phyloP scores from a whole-genome alignment of 345 rosid species.

The Hevea brasiliensis region DNA sequence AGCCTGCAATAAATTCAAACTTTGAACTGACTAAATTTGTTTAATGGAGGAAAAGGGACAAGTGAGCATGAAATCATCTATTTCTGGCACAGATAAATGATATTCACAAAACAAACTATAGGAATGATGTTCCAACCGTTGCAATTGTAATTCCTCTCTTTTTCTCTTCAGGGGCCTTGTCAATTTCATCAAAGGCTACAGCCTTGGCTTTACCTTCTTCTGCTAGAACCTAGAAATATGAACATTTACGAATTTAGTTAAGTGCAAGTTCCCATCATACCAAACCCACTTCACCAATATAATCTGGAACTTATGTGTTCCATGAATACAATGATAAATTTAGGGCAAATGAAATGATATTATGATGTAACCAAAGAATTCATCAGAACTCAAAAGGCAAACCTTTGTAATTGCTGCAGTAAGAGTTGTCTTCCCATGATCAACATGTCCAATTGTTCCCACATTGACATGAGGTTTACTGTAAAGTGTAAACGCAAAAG shows the following conservation, averaged over 20 bases:
- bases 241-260: neutral
- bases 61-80: neutral
- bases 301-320: neutral
- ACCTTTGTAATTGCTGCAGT: conserved; percentile 98
- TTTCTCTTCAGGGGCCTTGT: conserved; percentile 99
- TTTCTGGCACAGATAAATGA: neutral
- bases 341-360: neutral
- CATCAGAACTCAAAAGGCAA: neutral
- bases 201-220: conserved; percentile 99
- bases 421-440: conserved; percentile 98
- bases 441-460: conserved; percentile 99
- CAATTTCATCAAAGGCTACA: conserved; percentile 96
- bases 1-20: conserved; percentile 57
- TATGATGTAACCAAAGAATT: neutral
- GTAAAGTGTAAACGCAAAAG: conserved; percentile 5
- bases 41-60: neutral
- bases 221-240: conserved; percentile 65
- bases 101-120: neutral
- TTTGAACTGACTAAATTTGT: too few relatives aligned
- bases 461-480: conserved; percentile 99
- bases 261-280: neutral
- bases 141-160: conserved; percentile 99
- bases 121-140: conserved; percentile 50
- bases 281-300: neutral
- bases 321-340: too few relatives aligned